Percentiles rank a stretch among this genome's conserved stretches.
Evolutionary conservation across 2,329 filamentous ascomycete genomes (phyloP).

Genomic region (Bipolaris oryzae): DNA sequence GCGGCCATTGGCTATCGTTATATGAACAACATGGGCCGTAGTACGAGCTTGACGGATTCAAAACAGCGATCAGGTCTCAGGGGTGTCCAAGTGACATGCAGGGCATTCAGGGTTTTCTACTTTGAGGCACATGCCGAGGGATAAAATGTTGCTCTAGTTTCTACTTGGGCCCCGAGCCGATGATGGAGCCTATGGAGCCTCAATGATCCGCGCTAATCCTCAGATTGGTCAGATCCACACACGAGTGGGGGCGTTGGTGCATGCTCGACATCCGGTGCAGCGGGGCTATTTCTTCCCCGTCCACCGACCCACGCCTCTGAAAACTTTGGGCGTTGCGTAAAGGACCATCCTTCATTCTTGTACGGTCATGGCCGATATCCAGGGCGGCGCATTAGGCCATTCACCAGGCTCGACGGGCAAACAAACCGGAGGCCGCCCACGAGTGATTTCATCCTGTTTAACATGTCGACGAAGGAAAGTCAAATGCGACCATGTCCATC

Average conservation of each 20-base stretch:
- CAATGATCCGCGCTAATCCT: constrained; percentile 9
- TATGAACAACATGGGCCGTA: too few species aligned
- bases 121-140: too few species aligned
- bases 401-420: constrained; percentile 35
- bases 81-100: too few species aligned
- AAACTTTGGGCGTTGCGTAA: constrained; percentile 16
- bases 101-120: not conserved
- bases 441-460: constrained; percentile 48
- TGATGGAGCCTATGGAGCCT: constrained; percentile 4
- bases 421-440: constrained; percentile 39
- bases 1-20: too few species aligned
- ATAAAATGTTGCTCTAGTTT: not conserved
- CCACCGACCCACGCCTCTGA: constrained; percentile 20
- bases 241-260: constrained; percentile 15
- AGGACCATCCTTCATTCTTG: constrained; percentile 9
- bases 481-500: constrained; percentile 48
- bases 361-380: constrained; percentile 36
- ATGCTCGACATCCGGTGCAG: constrained; percentile 5
- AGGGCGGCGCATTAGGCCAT: constrained; percentile 27
- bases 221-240: constrained; percentile 7
- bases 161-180: not conserved
- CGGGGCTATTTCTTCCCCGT: constrained; percentile 19
- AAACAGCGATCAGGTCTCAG: too few species aligned
- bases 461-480: constrained; percentile 49
- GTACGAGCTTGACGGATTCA: too few species aligned